Percentiles rank a stretch among this genome's conserved stretches.
Conservation (phyloP, 2,329 filamentous ascomycete genomes). For the Sporothrix pseudoabietina region DNA sequence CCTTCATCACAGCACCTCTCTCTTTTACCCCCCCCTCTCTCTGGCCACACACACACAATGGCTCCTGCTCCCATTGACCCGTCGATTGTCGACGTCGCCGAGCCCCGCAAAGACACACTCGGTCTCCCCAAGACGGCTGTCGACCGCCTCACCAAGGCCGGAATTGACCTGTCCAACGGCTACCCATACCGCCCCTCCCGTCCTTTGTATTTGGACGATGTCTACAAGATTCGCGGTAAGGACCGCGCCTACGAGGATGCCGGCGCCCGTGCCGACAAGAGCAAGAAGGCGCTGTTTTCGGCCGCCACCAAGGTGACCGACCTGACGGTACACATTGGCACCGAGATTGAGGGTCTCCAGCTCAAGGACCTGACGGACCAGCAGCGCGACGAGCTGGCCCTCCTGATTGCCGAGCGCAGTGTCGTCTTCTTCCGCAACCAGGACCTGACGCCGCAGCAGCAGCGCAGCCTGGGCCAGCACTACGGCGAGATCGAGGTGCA, state of each 20-base stretch:
- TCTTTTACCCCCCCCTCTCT: neutral
- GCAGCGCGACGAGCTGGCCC: constrained; percentile 63
- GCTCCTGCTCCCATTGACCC: constrained; percentile 62
- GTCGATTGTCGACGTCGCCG: constrained; percentile 63
- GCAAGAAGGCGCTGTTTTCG: constrained; percentile 61
- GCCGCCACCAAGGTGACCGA: constrained; percentile 65
- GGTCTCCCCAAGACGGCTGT: constrained; percentile 60
- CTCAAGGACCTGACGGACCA: constrained; percentile 61
- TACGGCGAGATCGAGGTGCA: constrained; percentile 70
- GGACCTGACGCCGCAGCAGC: constrained; percentile 62
- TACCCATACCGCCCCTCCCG: constrained; percentile 71
- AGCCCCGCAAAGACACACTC: constrained; percentile 65
- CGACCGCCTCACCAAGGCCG: constrained; percentile 65
- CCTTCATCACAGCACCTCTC: neutral
- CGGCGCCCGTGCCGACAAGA: constrained; percentile 65
- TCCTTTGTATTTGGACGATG: constrained; percentile 70
- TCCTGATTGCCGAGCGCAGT: constrained; percentile 64
- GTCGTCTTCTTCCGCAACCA: constrained; percentile 71
- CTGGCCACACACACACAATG: constrained; percentile 40
- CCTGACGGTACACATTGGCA: constrained; percentile 64
- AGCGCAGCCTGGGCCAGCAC: constrained; percentile 63
- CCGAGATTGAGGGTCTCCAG: constrained; percentile 65
- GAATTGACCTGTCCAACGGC: constrained; percentile 68
- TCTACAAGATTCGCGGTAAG: constrained; percentile 63
- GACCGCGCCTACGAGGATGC: constrained; percentile 61